Evolutionary conservation across 306 rosid species (phyloP).

Genomic region (Begonia masoniana): DNA sequence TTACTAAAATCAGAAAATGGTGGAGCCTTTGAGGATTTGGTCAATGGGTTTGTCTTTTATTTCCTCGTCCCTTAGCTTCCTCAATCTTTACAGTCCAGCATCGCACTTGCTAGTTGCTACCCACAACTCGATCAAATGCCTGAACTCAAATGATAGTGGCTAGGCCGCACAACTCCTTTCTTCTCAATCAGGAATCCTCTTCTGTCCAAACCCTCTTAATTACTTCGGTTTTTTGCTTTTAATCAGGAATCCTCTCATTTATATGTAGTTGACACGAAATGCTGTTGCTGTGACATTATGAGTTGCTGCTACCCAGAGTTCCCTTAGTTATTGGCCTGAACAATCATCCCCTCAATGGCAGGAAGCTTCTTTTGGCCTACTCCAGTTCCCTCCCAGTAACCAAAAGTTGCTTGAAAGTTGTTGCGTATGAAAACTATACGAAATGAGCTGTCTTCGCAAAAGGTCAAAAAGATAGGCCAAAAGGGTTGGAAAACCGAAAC

Average conservation of each 20-base stretch:
- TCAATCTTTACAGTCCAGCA: not conserved
- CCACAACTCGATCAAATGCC: not conserved
- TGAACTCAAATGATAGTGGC: not conserved
- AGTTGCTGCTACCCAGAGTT: not conserved
- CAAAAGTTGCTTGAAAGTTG: slow-evolving; percentile 10
- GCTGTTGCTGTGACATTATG: too few species aligned
- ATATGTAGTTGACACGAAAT: too few species aligned
- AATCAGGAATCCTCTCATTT: too few species aligned
- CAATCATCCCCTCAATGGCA: not conserved
- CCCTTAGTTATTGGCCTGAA: not conserved
- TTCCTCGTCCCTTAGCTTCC: slow-evolving; percentile 5
- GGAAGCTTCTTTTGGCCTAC: slow-evolving; percentile 1
- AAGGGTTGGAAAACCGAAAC: not conserved
- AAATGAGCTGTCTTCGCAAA: slow-evolving; percentile 24
- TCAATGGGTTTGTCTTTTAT: slow-evolving; percentile 4
- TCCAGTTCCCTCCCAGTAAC: slow-evolving; percentile 2
- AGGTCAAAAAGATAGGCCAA: slow-evolving; percentile 16
- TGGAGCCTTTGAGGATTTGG: not conserved
- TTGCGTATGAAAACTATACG: slow-evolving; percentile 15
- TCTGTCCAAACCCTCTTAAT: not conserved
- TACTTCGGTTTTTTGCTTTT: not conserved
- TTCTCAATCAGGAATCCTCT: slow-evolving; percentile 6
- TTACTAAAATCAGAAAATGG: not conserved
- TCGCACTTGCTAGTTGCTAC: not conserved
- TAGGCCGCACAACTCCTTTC: slow-evolving; percentile 5